Base-by-base conservation (phyloP, 148 eudicot genomes). In the Linanthus parryae region DNA sequence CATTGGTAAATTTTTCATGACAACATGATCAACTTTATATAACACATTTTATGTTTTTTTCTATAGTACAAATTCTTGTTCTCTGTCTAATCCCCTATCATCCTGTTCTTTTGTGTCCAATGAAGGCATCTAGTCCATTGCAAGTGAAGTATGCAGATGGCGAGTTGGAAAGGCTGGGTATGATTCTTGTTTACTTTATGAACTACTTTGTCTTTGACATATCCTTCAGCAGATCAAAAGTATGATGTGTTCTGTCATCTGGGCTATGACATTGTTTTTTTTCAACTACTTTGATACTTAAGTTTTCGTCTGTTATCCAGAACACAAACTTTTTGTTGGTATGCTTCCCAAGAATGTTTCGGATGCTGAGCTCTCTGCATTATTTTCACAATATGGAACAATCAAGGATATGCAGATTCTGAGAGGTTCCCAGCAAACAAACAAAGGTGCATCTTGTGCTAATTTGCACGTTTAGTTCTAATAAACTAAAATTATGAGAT, bases 121-220 rank as follows among this genome's bases (percentile, higher is more conserved):
- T 64, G 47, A 80, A 92, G 99, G 99, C 99, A 52, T 82, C 96
- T 54, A 88, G 95, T 73, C 99, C 96, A 18, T 65, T 92, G 84
- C 99, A 92, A 84, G 99, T 92, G 77, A 92, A 92, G 79, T 92
- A 92, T 75, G 99, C 99, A 43, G 99, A 92, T 73, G 99, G 99
- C 58, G 99, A 92, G 79, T 62, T 92, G 73, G 99, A 92, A 84
- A 82, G 99, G 60, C 82, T 92, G 72, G 99, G 99, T 91, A 39
- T 67, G 41, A 55, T 44, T n/a, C 52, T 35, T 36, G 31, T 48
- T 42, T 56, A 44, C 34, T 44, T 35, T 35, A 26, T 56, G 34
- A 24, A 16, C 26, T 38, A 36, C 47, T 15, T 24, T 31, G 17
- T 40, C 18, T 21, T 33, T 57, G 35, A 11, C n/a, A 52, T 20